These are phyloP conservation scores for Cryptococcus amylolentus DNA, from an alignment of 1,284 basidiomycete species.

Conservation along the genomic window DNA sequence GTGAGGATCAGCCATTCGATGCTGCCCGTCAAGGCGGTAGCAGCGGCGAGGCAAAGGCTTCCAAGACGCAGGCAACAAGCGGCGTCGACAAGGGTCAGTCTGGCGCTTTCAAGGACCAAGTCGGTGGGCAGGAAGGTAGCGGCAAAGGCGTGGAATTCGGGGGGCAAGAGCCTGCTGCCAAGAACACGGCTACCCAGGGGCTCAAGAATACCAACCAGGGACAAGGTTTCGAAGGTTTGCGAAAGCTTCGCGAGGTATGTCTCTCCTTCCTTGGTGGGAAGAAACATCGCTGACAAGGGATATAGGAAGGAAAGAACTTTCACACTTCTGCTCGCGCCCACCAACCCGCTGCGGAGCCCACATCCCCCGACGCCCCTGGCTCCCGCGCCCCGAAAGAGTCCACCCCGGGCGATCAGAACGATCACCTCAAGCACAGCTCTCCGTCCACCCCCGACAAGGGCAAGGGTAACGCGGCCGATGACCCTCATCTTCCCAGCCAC, in stretches of 20 bases:
- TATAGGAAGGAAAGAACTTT: slow-evolving; percentile 25
- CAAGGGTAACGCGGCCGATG: slow-evolving; percentile 35
- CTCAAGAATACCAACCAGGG: neutral
- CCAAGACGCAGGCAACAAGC: slow-evolving; percentile 9
- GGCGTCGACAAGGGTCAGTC: slow-evolving; percentile 11
- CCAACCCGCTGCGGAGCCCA: slow-evolving; percentile 5
- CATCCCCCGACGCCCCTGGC: slow-evolving; percentile 11
- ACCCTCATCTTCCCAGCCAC: slow-evolving; percentile 35
- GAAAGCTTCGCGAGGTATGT: slow-evolving; percentile 19
- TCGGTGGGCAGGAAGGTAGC: slow-evolving; percentile 30
- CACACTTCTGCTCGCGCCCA: slow-evolving; percentile 25
- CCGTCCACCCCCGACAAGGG: slow-evolving; percentile 21
- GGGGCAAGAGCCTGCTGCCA: slow-evolving; percentile 27
- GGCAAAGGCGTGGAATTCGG: slow-evolving; percentile 26
- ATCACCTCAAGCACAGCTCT: slow-evolving; percentile 36
- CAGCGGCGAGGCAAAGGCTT: slow-evolving; percentile 26
- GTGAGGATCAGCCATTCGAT: slow-evolving; percentile 25
- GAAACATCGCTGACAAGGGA: neutral
- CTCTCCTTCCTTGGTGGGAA: neutral
- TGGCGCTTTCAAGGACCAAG: slow-evolving; percentile 29
- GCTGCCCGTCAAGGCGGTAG: slow-evolving; percentile 25
- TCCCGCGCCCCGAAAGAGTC: slow-evolving; percentile 17
- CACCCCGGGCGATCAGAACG: slow-evolving; percentile 37
- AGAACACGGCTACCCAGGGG: slow-evolving; percentile 18
- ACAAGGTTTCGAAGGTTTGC: slow-evolving; percentile 17